These are phyloP conservation scores for Eucalyptus grandis DNA, from an alignment of 345 rosid genomes.

Conservation along the genomic window DNA sequence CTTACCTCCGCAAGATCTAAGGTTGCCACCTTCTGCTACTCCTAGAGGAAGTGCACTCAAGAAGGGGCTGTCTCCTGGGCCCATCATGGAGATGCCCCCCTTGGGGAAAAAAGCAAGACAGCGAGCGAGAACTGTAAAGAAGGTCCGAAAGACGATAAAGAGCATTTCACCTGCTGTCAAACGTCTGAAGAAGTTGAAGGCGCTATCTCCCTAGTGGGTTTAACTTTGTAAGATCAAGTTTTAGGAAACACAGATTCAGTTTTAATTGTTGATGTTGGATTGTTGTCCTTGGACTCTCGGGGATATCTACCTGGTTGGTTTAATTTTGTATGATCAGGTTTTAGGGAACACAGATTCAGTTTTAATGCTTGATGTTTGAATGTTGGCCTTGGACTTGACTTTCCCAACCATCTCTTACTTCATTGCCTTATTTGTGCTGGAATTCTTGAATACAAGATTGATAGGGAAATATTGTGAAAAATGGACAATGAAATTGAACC, in stretches of 20 bases:
- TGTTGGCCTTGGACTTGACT: background rate
- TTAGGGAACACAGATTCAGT: background rate
- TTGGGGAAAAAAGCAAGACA: conserved; percentile 39
- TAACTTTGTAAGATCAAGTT: background rate
- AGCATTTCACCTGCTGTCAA: conserved; percentile 23
- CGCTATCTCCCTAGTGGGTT: conserved; percentile 9
- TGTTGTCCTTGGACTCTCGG: background rate
- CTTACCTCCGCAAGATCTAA: conserved; percentile 79
- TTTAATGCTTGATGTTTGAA: background rate
- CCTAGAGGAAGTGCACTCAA: conserved; percentile 99
- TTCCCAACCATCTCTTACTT: background rate
- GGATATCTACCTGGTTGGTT: background rate
- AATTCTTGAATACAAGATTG: background rate
- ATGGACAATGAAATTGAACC: background rate
- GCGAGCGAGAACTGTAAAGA: conserved; percentile 39
- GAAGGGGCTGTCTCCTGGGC: conserved; percentile 87
- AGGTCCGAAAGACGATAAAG: conserved; percentile 38
- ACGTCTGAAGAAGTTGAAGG: conserved; percentile 40
- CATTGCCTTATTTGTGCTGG: background rate
- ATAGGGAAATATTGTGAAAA: background rate
- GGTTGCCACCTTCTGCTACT: conserved; percentile 87
- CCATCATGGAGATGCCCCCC: conserved; percentile 48
- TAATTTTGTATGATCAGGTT: background rate
- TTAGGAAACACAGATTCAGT: background rate
- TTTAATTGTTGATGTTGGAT: background rate